A percentile compares a stretch with the other conserved stretches of the same genome.
Conservation (phyloP, 441 rosid species). For the Syzygium malaccense region DNA sequence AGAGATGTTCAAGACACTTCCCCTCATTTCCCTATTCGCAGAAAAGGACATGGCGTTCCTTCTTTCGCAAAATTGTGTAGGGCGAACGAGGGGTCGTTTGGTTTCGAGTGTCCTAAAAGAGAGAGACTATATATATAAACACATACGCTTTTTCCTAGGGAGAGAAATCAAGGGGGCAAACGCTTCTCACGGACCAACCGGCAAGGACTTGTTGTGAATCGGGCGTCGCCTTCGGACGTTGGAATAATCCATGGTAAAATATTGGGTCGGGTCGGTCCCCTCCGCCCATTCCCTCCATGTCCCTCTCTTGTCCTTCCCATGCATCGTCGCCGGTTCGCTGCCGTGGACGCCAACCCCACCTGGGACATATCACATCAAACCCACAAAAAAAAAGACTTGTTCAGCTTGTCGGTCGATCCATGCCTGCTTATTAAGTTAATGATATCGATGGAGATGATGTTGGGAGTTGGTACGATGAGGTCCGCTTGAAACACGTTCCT, state of each 20-base stretch:
- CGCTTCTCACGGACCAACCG: slow-evolving; percentile 32
- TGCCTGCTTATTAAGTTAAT: not conserved
- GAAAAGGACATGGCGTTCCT: not conserved
- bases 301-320: slow-evolving; percentile 10
- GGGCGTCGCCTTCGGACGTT: slow-evolving; percentile 51
- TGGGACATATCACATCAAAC: not conserved
- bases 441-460: not conserved
- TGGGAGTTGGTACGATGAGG: not conserved
- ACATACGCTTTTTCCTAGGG: not conserved
- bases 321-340: not conserved
- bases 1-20: slow-evolving; percentile 1
- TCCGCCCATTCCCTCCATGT: slow-evolving; percentile 35
- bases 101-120: not conserved
- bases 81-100: not conserved
- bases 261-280: slow-evolving; percentile 23
- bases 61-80: not conserved
- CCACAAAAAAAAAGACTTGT: not conserved
- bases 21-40: slow-evolving; percentile 10
- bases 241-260: slow-evolving; percentile 56
- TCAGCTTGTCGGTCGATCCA: not conserved
- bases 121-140: not conserved
- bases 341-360: not conserved
- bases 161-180: not conserved
- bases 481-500: not conserved
- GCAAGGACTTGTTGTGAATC: slow-evolving; percentile 53